Percentiles rank a stretch among this genome's conserved stretches.
Conservation (phyloP, 2,329 filamentous ascomycete species). For the Arthrobotrys iridis region DNA sequence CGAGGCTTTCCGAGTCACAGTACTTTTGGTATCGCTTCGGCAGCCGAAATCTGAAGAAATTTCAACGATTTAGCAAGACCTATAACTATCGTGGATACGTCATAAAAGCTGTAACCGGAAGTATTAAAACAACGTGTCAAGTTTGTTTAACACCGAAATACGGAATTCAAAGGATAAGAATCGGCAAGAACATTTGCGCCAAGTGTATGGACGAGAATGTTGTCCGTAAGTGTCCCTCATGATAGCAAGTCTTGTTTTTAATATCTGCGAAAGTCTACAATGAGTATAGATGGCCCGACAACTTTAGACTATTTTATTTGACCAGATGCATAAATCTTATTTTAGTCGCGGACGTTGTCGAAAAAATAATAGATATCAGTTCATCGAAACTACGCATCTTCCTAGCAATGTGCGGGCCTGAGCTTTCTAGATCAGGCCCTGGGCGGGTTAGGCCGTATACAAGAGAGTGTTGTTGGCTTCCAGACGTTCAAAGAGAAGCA, state of each 20-base stretch:
- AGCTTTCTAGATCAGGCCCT: background rate
- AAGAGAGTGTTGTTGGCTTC: conserved; percentile 6
- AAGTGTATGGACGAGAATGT: conserved; percentile 27
- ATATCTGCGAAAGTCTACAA: too few species aligned
- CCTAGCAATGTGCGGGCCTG: background rate
- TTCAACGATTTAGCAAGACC: conserved; percentile 9
- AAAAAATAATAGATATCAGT: background rate
- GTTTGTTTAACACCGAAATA: conserved; percentile 16
- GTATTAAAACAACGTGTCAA: conserved; percentile 25
- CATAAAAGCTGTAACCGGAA: background rate
- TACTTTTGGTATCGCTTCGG: conserved; percentile 38
- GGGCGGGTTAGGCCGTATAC: background rate
- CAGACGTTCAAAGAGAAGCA: conserved; percentile 1
- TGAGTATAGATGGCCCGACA: too few species aligned
- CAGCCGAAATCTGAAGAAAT: background rate
- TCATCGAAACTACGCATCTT: background rate
- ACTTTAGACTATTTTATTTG: too few species aligned
- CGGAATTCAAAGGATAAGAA: background rate
- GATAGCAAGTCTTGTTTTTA: too few species aligned
- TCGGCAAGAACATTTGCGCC: conserved; percentile 2
- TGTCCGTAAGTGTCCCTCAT: conserved; percentile 11
- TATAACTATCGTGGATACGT: conserved; percentile 36
- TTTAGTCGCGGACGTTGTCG: background rate
- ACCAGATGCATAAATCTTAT: too few species aligned
- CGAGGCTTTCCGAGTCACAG: conserved; percentile 12